Evolutionary conservation across 352 stramenopile species (phyloP).

Genomic region (Halophytophthora polymorphica): DNA sequence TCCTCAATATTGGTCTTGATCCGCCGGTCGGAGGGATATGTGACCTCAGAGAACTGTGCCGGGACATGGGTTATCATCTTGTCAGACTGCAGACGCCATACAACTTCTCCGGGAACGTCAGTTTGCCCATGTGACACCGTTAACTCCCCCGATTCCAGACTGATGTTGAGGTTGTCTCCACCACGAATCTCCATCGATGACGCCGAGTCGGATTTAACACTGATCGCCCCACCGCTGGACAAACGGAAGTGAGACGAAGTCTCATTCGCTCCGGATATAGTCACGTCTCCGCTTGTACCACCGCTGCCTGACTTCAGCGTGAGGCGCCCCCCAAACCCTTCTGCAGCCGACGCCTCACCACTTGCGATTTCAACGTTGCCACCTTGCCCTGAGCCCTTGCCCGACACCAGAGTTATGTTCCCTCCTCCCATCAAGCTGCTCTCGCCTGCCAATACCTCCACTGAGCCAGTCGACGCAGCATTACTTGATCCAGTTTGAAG

Average conservation of each 20-base stretch:
- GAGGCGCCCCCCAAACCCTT: slow-evolving; percentile 19
- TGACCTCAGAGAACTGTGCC: slow-evolving; percentile 88
- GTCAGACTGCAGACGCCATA: slow-evolving; percentile 50
- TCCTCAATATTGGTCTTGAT: slow-evolving; percentile 92
- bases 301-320: slow-evolving; percentile 23
- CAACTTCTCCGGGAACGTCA: slow-evolving; percentile 39
- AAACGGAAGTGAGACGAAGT: slow-evolving; percentile 23
- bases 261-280: slow-evolving; percentile 18
- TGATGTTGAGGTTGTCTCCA: slow-evolving; percentile 50
- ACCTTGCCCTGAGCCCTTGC: neutral
- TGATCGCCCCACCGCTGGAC: slow-evolving; percentile 32
- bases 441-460: neutral
- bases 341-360: slow-evolving; percentile 11
- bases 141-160: slow-evolving; percentile 42
- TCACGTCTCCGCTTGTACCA: slow-evolving; percentile 8
- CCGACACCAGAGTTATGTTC: slow-evolving; percentile 4
- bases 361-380: slow-evolving; percentile 24
- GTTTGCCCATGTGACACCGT: slow-evolving; percentile 49
- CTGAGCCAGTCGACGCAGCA: neutral
- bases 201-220: slow-evolving; percentile 22
- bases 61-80: slow-evolving; percentile 72
- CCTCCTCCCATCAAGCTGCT: neutral
- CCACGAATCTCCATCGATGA: slow-evolving; percentile 41
- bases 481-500: slow-evolving; percentile 25
- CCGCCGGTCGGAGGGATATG: slow-evolving; percentile 89